Evolutionary conservation across 164 flowering plant species (phyloP).

Genomic region (Aristolochia fimbriata): DNA sequence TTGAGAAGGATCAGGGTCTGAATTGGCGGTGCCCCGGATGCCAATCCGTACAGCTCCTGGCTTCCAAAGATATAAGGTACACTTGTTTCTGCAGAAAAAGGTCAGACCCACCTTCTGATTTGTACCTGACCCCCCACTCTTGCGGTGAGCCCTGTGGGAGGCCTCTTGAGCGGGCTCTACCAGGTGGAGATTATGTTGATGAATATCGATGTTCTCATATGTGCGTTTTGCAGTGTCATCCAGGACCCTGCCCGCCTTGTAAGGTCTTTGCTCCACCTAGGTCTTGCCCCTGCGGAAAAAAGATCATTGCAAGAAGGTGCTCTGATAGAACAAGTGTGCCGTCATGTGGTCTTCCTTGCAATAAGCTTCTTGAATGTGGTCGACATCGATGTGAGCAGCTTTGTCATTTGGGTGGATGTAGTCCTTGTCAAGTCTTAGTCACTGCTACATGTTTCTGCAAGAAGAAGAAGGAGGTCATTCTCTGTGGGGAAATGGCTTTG

Average conservation of each 20-base stretch:
- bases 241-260: slow-evolving; percentile 99
- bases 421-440: slow-evolving; percentile 47
- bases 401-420: slow-evolving; percentile 84
- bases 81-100: slow-evolving; percentile 84
- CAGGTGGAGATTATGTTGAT: slow-evolving; percentile 12
- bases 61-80: slow-evolving; percentile 67
- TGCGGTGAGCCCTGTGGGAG: slow-evolving; percentile 96
- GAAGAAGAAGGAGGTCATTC: slow-evolving; percentile 50
- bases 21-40: slow-evolving; percentile 99
- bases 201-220: slow-evolving; percentile 75
- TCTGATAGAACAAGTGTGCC: slow-evolving; percentile 54
- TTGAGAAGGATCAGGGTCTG: slow-evolving; percentile 64
- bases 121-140: slow-evolving; percentile 89
- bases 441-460: slow-evolving; percentile 78
- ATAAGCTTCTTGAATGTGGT: slow-evolving; percentile 67
- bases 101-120: slow-evolving; percentile 75
- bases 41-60: slow-evolving; percentile 70
- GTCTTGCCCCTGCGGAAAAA: slow-evolving; percentile 81
- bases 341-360: slow-evolving; percentile 74
- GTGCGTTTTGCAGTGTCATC: slow-evolving; percentile 95
- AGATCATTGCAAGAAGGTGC: slow-evolving; percentile 65
- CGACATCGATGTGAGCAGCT: slow-evolving; percentile 65
- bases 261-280: slow-evolving; percentile 88
- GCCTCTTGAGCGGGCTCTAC: slow-evolving; percentile 45
- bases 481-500: slow-evolving; percentile 71